Base-by-base conservation (phyloP, 2,329 filamentous ascomycete species). In the Metarhizium guizhouense region DNA sequence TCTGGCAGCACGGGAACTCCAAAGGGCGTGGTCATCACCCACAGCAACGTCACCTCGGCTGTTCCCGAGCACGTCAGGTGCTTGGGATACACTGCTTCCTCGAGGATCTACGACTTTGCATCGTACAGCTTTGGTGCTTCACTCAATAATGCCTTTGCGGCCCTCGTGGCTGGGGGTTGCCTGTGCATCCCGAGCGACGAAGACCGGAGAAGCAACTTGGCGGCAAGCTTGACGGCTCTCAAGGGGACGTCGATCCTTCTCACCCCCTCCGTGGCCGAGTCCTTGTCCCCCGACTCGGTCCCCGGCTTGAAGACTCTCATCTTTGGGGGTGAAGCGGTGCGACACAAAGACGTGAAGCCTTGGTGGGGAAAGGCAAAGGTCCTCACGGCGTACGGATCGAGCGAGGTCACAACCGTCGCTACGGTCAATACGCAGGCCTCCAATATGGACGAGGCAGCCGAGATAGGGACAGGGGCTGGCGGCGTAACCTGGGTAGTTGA, bases 1-100 rank as follows among this genome's bases (percentile, higher is more conserved):
- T 61, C 60, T n/a, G 60, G 59, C 11, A 59, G 57, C 38, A 60
- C 60, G 25, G 25, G 25, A 25, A 25, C 25, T 25, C 25, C 25
- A 25, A 25, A 25, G 25, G 25, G 25, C 25, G 57, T 57, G 14
- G 54, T 60, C 48, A 51, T 61, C 42, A 51, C 36, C 6, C 55
- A 57, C n/a, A 18, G 13, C 11, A 56, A 53, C 20, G 36, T 51
- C 32, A 42, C 47, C 30, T 53, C 38, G 14, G 52, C 38, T 5
- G 43, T 54, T 30, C 11, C 30, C 16, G 29, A 54, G 18, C 51
- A 57, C 7, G 11, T 16, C 13, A 18, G 34, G 6, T 29, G 11
- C 13, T 3, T 43, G 40, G n/a, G n/a, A 18, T 14, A 14, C 6
- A 6, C 13, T 6, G 40, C 10, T 14, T 3, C 6, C 16, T 43